phyloP scores from a whole-genome alignment of 1,284 basidiomycete genomes.

The Prillingera fragicola region DNA sequence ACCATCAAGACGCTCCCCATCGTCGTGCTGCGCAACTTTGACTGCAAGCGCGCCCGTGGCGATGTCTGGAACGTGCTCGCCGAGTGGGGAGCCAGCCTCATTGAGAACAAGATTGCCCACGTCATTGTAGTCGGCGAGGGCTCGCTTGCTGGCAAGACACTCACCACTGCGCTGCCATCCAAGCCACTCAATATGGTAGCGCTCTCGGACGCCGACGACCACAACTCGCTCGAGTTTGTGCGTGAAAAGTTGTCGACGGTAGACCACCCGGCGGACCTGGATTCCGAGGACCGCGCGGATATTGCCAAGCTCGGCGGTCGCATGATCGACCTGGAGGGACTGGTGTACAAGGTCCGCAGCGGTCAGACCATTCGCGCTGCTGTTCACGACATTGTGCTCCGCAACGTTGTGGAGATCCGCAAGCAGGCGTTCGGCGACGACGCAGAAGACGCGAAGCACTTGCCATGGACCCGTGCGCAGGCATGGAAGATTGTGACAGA shows the following conservation, averaged over 20 bases:
- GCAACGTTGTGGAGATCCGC: slow-evolving; percentile 73
- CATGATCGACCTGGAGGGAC: slow-evolving; percentile 57
- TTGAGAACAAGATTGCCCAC: slow-evolving; percentile 82
- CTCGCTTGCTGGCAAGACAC: slow-evolving; percentile 73
- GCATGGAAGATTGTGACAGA: slow-evolving; percentile 78
- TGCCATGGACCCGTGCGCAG: slow-evolving; percentile 81
- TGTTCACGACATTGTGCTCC: slow-evolving; percentile 78
- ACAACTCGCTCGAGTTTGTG: slow-evolving; percentile 74
- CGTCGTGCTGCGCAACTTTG: slow-evolving; percentile 77
- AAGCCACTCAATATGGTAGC: slow-evolving; percentile 74
- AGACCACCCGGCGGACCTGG: slow-evolving; percentile 12
- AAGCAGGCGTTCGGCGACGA: slow-evolving; percentile 94
- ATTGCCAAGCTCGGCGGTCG: slow-evolving; percentile 77
- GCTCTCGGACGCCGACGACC: slow-evolving; percentile 76
- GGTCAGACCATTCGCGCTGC: slow-evolving; percentile 70
- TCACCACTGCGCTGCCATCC: slow-evolving; percentile 82
- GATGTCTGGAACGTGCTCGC: slow-evolving; percentile 71
- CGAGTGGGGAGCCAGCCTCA: slow-evolving; percentile 77
- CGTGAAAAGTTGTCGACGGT: slow-evolving; percentile 66
- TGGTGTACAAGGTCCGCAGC: slow-evolving; percentile 77
- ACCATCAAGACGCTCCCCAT: slow-evolving; percentile 66
- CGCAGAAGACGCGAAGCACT: slow-evolving; percentile 69
- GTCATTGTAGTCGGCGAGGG: slow-evolving; percentile 89
- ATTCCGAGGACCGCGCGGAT: slow-evolving; percentile 53
- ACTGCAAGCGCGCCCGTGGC: slow-evolving; percentile 58